These are phyloP conservation scores for Crithidia acanthocephali DNA, from an alignment of 208 protist genomes.

Conservation along the genomic window DNA sequence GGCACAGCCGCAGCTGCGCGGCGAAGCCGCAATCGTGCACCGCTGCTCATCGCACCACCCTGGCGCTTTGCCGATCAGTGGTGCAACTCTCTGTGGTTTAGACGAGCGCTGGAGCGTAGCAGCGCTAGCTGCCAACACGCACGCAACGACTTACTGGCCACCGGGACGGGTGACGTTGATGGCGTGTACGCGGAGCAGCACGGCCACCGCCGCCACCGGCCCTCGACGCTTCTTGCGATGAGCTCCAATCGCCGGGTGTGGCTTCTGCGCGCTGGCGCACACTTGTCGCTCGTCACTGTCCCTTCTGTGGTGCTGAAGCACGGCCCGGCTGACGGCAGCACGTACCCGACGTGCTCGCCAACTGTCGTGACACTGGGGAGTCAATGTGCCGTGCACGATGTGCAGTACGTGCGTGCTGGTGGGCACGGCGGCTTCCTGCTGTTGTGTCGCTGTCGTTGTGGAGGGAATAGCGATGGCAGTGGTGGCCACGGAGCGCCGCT, in stretches of 20 bases:
- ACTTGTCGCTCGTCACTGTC: constrained; percentile 17
- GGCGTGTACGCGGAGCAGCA: neutral
- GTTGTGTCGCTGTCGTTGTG: constrained; percentile 15
- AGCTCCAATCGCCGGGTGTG: constrained; percentile 30
- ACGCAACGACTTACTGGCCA: too few species aligned
- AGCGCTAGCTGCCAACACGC: too few species aligned
- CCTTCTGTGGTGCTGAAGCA: neutral
- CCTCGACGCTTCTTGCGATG: constrained; percentile 17
- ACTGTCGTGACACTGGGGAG: constrained; percentile 2
- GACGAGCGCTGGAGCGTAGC: constrained; percentile 3
- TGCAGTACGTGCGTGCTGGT: constrained; percentile 21
- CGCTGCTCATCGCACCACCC: constrained; percentile 28
- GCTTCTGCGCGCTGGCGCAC: constrained; percentile 14
- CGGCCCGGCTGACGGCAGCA: neutral
- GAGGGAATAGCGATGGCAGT: neutral
- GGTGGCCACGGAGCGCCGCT: neutral
- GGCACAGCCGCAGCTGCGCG: neutral
- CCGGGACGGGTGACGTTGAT: too few species aligned
- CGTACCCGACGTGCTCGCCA: neutral
- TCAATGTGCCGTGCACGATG: constrained; percentile 15
- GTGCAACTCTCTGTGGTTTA: constrained; percentile 28
- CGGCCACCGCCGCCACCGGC: constrained; percentile 5
- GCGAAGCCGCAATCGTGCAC: neutral
- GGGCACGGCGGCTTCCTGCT: constrained; percentile 29
- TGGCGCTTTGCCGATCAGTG: constrained; percentile 31